Conservation (phyloP, 176 grass and related monocot genomes). For the Stipa capillata region DNA sequence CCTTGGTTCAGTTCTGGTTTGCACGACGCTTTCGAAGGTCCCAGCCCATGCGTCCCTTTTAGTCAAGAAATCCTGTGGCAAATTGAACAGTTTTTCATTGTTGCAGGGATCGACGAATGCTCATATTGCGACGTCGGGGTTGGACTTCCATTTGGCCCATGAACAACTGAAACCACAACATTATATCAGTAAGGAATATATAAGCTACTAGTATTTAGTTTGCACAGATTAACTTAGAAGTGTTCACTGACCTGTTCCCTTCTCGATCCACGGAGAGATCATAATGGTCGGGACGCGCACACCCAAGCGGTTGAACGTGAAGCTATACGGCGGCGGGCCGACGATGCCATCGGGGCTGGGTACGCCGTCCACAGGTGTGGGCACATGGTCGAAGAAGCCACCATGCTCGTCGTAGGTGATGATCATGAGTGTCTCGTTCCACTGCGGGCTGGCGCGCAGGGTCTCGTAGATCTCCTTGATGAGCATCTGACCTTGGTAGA, state of each 20-base stretch:
- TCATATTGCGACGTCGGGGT: slow-evolving; percentile 80
- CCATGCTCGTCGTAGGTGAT: slow-evolving; percentile 97
- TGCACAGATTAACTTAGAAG: not conserved
- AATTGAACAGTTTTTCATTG: slow-evolving; percentile 69
- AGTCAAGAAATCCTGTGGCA: slow-evolving; percentile 62
- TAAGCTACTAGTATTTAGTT: not conserved
- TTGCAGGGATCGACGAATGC: slow-evolving; percentile 91
- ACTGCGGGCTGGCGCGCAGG: slow-evolving; percentile 63
- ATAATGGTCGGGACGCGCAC: slow-evolving; percentile 80
- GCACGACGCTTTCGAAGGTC: slow-evolving; percentile 72
- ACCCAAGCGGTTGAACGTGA: slow-evolving; percentile 66
- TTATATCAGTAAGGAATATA: not conserved
- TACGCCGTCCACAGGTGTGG: slow-evolving; percentile 57
- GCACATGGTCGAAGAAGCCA: slow-evolving; percentile 86
- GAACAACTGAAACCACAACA: slow-evolving; percentile 44
- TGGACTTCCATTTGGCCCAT: slow-evolving; percentile 57
- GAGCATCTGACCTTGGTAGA: slow-evolving; percentile 83
- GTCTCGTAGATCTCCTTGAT: slow-evolving; percentile 89
- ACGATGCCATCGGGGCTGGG: slow-evolving; percentile 84
- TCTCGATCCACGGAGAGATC: slow-evolving; percentile 77
- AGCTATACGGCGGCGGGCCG: slow-evolving; percentile 64
- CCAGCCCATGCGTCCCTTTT: slow-evolving; percentile 90
- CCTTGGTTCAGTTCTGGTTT: slow-evolving; percentile 44
- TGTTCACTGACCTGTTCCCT: slow-evolving; percentile 55
- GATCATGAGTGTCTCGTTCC: slow-evolving; percentile 79